phyloP scores from a whole-genome alignment of 108 stramenopile genomes.

The Cyclotella choctawhatcheeana region DNA sequence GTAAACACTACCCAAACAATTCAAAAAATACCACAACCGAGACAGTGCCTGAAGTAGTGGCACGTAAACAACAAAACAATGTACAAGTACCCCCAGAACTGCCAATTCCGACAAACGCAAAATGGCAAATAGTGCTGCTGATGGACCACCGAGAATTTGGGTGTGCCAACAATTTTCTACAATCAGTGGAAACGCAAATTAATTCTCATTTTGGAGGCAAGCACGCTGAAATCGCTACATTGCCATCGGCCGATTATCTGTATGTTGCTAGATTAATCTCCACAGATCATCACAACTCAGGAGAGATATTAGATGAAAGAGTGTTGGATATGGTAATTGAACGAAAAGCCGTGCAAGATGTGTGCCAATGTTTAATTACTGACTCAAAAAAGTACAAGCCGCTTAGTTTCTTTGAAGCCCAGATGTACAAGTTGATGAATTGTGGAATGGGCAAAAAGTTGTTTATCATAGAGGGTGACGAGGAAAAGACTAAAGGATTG shows the following conservation, averaged over 20 bases:
- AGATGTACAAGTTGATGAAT: conserved; percentile 50
- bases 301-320: conserved; percentile 41
- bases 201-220: conserved; percentile 25
- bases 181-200: conserved; percentile 11
- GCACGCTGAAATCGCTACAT: conserved; percentile 23
- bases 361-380: conserved; percentile 24
- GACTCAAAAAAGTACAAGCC: conserved; percentile 40
- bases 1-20: conserved; percentile 2
- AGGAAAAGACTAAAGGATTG: conserved; percentile 14
- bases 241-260: conserved; percentile 44
- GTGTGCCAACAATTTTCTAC: conserved; percentile 32
- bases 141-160: conserved; percentile 42
- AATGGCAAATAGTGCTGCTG: conserved; percentile 23
- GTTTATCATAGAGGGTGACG: conserved; percentile 40
- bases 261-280: conserved; percentile 44
- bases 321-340: conserved; percentile 48
- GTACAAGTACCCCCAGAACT: conserved; percentile 9
- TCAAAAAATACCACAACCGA: background rate
- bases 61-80: background rate
- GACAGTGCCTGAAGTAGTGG: background rate
- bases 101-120: background rate
- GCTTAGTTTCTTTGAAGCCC: conserved; percentile 45
- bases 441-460: conserved; percentile 34
- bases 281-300: conserved; percentile 1
- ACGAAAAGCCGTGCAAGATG: conserved; percentile 43